phyloP scores from a whole-genome alignment of 805 yeast species.

The Zygoascus ofunaensis region DNA sequence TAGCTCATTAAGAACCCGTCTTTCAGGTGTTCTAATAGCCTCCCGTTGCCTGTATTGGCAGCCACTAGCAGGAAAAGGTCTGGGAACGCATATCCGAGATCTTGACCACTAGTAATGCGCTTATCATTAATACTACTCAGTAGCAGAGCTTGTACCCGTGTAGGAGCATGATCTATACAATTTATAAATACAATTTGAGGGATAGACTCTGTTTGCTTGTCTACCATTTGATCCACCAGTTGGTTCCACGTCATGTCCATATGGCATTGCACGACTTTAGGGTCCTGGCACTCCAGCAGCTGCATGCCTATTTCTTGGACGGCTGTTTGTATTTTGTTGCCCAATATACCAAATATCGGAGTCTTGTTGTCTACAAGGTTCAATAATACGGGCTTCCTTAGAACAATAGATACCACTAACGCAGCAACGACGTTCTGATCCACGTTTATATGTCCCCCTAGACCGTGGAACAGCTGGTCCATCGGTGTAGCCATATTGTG shows the following conservation, averaged over 20 bases:
- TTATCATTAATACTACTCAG: neutral
- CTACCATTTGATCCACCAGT: neutral
- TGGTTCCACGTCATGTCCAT: conserved; percentile 2
- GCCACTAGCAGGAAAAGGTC: neutral
- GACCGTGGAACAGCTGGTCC: neutral
- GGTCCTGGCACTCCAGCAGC: neutral
- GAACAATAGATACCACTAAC: conserved; percentile 8
- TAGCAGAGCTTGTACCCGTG: neutral
- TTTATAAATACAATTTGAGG: neutral
- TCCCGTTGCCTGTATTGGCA: neutral
- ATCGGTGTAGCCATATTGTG: neutral
- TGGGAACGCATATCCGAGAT: neutral
- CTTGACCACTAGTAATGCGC: neutral
- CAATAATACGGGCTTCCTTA: conserved; percentile 4
- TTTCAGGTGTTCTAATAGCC: conserved; percentile 1
- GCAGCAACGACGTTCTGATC: conserved; percentile 14
- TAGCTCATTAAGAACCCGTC: conserved; percentile 4
- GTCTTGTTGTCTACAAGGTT: neutral
- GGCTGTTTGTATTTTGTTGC: neutral
- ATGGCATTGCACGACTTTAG: neutral
- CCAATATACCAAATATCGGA: neutral
- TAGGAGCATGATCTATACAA: neutral
- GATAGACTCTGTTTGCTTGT: neutral
- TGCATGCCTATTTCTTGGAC: neutral
- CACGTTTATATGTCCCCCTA: neutral